Base-by-base conservation (phyloP, 495 filamentous ascomycete genomes). In the Neurospora sublineolata region DNA sequence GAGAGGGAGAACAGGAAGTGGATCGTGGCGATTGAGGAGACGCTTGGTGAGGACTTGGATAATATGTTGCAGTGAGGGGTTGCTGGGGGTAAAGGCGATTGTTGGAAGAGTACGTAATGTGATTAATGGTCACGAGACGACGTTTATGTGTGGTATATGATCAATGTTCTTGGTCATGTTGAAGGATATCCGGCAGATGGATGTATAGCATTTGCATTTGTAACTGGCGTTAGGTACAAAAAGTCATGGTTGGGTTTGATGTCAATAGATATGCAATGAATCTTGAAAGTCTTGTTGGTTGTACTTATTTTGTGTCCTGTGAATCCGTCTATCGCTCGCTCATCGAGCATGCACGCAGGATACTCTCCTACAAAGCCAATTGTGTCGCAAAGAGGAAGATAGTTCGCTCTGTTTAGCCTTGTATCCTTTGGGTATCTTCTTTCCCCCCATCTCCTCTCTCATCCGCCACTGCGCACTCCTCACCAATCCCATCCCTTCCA, bases 1-100 rank as follows among this genome's bases (percentile, higher is more conserved):
- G 95, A 97, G 84, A 83, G 89, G 75, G 94, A 97, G 83, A 92
- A 92, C 10, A 84, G 91, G 77, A 86, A 88, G 71, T 95, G 94
- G 93, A 92, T 97, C 73, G 88, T 89, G 80, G 87, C 85, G 80
- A 94, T 99, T 76, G 95, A 98, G 81, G 87, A 85, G 69, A 90
- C 94, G 38, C 80, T 97, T 64, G 95, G 95, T 10, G 93, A 97
- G 84, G 91, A 89, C 70, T 81, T 99, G 76, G 92, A 94, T 80
- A 87, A 89, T 73, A 97, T 97, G 94, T 86, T 97, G 83, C 91
- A 90, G 77, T 97, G 86, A 69, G 64, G 30, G 40, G 11, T 20
- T 20, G 20, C 20, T 14, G 2, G 46, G 10, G 0, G 4, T 52
- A 3, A 12, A 4, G 33, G n/a, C 12, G 8, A 37, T n/a, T 12